Evolutionary conservation across 306 rosid genomes (phyloP), one percentile per base, ranked within the genome.

Genomic region (Ceratonia siliqua): DNA sequence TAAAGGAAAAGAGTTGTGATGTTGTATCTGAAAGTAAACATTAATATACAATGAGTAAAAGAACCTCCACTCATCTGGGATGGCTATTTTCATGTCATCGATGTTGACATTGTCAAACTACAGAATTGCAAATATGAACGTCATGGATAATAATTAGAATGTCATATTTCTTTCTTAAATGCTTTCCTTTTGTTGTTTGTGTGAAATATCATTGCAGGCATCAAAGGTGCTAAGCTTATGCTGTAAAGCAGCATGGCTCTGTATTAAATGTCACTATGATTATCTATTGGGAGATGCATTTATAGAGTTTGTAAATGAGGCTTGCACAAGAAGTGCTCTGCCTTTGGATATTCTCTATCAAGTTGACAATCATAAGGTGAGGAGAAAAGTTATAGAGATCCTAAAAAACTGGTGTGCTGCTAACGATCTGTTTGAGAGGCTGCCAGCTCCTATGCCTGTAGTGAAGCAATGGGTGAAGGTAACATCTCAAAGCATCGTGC

Each of bases 381-480:
- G 80, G 73, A 81, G 54, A 45, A 78, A 87, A 64, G 68, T 86
- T 61, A 27, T 54, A 2, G 73, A 84, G 78, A 80, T 85, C 81
- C 87, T 94, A 66, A 81, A 78, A 78, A 81, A 78, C 73, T 94
- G 96, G 98, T 84, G 84, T 63, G 25, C 73, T 68, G 89, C 89
- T 46, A 86, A 77, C 18, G 63, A 81, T 68, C 38, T 83, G 55
- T 82, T 78, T 73, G 78, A 63, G 82, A 77, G 50, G 83, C 85
- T 91, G 59, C 91, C 94, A 35, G 79, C 80, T 49, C 97, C 97
- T 57, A 65, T 75, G 43, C 76, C 87, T 69, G 78, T 94, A 77
- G 89, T 94, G 82, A 88, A 88, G 78, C 94, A 89, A 81, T 94
- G 98, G 97, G 97, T 94, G 63, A 94, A 94, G 97, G 98, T 94